Evolutionary conservation across 768 basidiomycete species (phyloP), one percentile per base, ranked within the genome.

Genomic region (Naganishia vishniacii): DNA sequence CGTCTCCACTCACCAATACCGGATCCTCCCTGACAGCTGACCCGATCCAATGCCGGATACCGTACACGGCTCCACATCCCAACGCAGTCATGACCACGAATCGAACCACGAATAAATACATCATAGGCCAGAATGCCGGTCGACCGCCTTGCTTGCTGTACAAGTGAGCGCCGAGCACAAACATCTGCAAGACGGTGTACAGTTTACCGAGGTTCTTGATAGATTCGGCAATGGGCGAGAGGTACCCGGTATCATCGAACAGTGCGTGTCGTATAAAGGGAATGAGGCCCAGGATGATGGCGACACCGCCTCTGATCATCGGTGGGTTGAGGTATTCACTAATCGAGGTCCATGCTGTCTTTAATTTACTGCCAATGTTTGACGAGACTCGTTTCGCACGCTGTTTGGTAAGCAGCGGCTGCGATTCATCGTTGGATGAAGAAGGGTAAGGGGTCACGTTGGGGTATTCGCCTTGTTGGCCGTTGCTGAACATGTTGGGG

Each of bases 161-260:
- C 18, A 78, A 67, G 31, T 72, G 73, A 7, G 72, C 73, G 25
- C 75, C 75, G 7, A 76, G 70, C 18, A 75, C 73, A 15, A 70
- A 73, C 69, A 71, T 74, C 62, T 76, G 75, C 4, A 78, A 64
- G 0, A 66, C 72, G 6, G 75, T 71, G 56, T 75, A 78, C 18
- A 78, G 68, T 20, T 61, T 61, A 12, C 76, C 76, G 11, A 78
- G 48, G 18, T 72, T 72, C 37, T 51, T 49, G 20, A 68, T 28
- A 3, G 42, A 45, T 32, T 68, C 46, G 1, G 70, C 72, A 48
- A 69, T 67, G 47, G 73, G 73, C 18, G 64, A 66, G 6, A 77
- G 47, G 60, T 61, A 68, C 2, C 69, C 73, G 6, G 61, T 66
- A 31, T 68, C 62, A 9, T 69, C 58, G 48, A 75, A 77, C 6